Base-by-base conservation (phyloP, 2,329 filamentous ascomycete genomes). In the Ustulina deusta region DNA sequence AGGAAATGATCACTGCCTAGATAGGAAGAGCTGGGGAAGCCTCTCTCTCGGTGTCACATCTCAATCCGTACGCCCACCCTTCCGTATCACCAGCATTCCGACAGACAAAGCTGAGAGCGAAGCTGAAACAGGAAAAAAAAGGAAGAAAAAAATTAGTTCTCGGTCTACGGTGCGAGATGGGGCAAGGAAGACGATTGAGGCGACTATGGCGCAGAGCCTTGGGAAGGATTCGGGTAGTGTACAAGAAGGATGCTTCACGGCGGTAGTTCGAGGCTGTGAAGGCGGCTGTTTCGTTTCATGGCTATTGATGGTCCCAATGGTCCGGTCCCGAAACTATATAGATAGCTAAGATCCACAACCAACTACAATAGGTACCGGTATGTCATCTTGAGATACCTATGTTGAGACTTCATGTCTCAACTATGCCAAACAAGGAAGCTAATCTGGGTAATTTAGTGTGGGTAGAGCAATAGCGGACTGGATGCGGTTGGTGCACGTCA, bases 201-300 rank as follows among this genome's bases (percentile, higher is more conserved):
- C 15, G 29, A 36, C 6, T 27, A 25, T 22, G 56, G 6, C 22
- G n/a, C 17, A n/a, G 17, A n/a, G 25, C 2, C 6, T 22, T 51
- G 13, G 17, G 34, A n/a, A 59, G 42, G 38, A 54, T 52, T 20
- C 25, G 46, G 64, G 60, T 54, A 40, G 65, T 52, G 61, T 32
- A 42, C 32, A 48, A 40, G 38, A 48, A 40, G 38, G 62, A 29
- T 49, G 22, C 36, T 54, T 65, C 22, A n/a, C 17, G 42, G 61
- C 61, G 57, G 46, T 38, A 40, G 44, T 64, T 52, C 58, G 56
- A 61, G 65, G 65, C 57, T 61, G 57, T 65, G 57, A 58, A 52
- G 49, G 65, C 60, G 65, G 61, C 61, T 67, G 44, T 57, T 56
- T 57, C 61, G 44, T 57, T 56, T 57, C 61, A 60, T 34, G 34